Evolutionary conservation across 192 early-diverging fungal genomes (phyloP), one percentile per base, ranked within the genome.

Genomic region (Mortierella claussenii): DNA sequence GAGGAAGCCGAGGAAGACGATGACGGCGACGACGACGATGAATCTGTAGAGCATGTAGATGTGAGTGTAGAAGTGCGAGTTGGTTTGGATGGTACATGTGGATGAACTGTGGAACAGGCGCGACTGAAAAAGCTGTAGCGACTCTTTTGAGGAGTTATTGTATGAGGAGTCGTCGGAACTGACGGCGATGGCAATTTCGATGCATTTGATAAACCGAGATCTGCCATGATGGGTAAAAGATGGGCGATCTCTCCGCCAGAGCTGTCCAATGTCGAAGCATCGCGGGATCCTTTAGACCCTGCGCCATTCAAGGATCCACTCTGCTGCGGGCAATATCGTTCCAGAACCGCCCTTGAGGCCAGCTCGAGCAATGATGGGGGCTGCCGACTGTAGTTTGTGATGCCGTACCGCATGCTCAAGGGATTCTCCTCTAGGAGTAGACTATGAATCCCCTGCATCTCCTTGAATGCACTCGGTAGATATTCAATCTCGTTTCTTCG

Each of bases 401-500:
- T 49, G 1, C 71, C 71, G 37, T 76, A 76, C 11, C 49, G 49
- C 18, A 55, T 60, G 17, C 57, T 66, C 33, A 76, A n/a, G 10
- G 71, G 71, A 23, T 76, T 76, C 58, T 76, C 71, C 53, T 76
- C 71, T 1, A 76, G 52, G 11, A 76, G 43, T n/a, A 76, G 26
- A 55, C 71, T 76, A 37, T 76, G 64, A 17, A 76, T 76, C 26
- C 63, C 64, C 17, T 66, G 63, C 64, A 76, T 66, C 0, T 76
- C 71, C 71, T 76, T 76, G 64, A 66, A 76, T 0, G 57, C 57
- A 12, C 71, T 61, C 11, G 83, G 83, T 6, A 85, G 31, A 51
- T 68, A 80, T 27, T 58, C 56, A 27, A 85, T 69, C 48, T 69
- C 56, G 32, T 85, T 85, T 13, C 83, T 47, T 12, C 83, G 68